Evolutionary conservation across 176 grass and related monocot genomes (phyloP), one percentile per base, ranked within the genome.

Genomic region (Aegilops speltoides): DNA sequence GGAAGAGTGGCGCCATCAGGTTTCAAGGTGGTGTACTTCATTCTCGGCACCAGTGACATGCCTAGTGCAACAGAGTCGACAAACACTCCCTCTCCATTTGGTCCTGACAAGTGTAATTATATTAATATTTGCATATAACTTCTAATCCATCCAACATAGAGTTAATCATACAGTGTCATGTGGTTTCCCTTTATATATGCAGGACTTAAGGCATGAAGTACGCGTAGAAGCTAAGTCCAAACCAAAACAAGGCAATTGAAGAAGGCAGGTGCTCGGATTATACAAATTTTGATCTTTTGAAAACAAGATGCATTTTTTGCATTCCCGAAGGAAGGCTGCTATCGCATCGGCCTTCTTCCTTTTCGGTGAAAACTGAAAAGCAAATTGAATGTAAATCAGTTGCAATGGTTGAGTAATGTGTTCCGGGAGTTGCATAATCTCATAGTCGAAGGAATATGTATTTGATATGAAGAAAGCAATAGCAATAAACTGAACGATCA

Each of bases 1-100:
- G 77, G 74, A 90, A 68, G 95, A 93, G 83, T 95, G 95, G 95
- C 79, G 86, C 56, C 79, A n/a, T 61, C 89, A 34, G 62, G 68
- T 19, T 87, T 7, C 22, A 2, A 25, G 72, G 13, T 25, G 70
- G 11, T 45, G n/a, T n/a, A 72, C 36, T 72, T 72, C 20, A 73
- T 75, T 75, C 23, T 28, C 14, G 24, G 72, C 23, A 28, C 72
- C 45, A 50, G 72, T 7, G 24, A 26, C 24, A 75, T 29, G 45
- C 41, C 14, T 50, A 24, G 71, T 74, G 40, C 40, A 37, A 16
- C 23, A 16, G 72, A 50, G 41, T 7, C 36, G 12, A 70, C 33
- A 70, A 34, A 70, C 8, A 8, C 19, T 68, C 15, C 19, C 17
- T 36, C 66, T 68, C 29, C 16, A 19, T 68, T 68, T 2, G 29